Evolutionary conservation across 306 rosid species (phyloP).

Genomic region (Quercus variabilis): DNA sequence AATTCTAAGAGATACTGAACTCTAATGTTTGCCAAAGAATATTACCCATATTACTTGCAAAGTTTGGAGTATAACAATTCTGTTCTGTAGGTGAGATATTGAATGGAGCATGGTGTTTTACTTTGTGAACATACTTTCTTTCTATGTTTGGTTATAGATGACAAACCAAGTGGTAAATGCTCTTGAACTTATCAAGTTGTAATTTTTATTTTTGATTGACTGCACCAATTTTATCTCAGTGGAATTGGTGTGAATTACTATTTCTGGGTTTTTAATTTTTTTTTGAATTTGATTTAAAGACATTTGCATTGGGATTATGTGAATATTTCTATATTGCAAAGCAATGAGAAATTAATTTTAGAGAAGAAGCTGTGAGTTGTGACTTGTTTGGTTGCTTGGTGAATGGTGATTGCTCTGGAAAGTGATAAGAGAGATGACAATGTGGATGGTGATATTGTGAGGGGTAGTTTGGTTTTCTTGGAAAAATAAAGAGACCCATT

Average conservation of each 20-base stretch:
- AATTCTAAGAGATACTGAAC: background rate
- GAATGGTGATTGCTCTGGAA: slow-evolving; percentile 17
- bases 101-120: background rate
- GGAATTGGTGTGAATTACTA: background rate
- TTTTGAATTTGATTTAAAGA: slow-evolving; percentile 1
- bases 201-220: slow-evolving; percentile 13
- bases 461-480: slow-evolving; percentile 6
- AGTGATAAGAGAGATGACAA: slow-evolving; percentile 10
- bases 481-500: slow-evolving; percentile 19
- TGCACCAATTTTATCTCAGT: slow-evolving; percentile 9
- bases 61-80: slow-evolving; percentile 9
- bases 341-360: slow-evolving; percentile 22
- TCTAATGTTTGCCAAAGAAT: background rate
- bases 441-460: slow-evolving; percentile 11
- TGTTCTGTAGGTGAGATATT: background rate
- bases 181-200: slow-evolving; percentile 22
- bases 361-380: slow-evolving; percentile 7
- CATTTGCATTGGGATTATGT: background rate
- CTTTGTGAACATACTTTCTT: background rate
- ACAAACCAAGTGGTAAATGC: slow-evolving; percentile 20
- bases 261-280: too few relatives aligned
- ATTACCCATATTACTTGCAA: too few relatives aligned
- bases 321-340: background rate
- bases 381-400: slow-evolving; percentile 18
- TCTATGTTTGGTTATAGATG: background rate